These are phyloP conservation scores for Leishmania turanica DNA, from an alignment of 208 protist species.

Conservation along the genomic window DNA sequence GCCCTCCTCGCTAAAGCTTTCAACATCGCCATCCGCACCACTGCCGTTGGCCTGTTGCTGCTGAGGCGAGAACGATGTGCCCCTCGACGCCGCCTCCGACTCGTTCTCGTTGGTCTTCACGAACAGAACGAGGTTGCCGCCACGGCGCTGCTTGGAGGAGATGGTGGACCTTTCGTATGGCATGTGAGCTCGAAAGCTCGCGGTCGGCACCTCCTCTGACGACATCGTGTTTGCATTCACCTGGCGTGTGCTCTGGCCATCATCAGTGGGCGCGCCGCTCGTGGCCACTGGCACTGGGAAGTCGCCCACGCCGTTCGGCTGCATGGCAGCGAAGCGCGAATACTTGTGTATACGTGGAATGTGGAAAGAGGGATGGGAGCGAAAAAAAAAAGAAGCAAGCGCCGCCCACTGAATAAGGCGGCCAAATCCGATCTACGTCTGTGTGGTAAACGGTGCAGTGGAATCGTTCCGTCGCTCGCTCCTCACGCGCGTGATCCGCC, in stretches of 20 bases:
- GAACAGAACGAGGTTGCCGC: constrained; percentile 32
- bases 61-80: background rate
- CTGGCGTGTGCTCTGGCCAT: constrained; percentile 18
- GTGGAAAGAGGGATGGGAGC: background rate
- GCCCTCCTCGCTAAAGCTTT: background rate
- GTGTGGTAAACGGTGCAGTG: background rate
- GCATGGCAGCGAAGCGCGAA: background rate
- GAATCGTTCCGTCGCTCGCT: background rate
- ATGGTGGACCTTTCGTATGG: constrained; percentile 10
- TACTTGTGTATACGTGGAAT: background rate
- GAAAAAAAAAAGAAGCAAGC: background rate
- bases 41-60: background rate
- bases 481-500: background rate
- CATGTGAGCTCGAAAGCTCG: constrained; percentile 8
- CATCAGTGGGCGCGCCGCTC: constrained; percentile 16
- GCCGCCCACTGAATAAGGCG: background rate
- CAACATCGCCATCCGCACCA: background rate
- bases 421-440: background rate
- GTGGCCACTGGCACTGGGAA: background rate
- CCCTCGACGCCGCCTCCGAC: constrained; percentile 13
- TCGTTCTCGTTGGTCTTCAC: constrained; percentile 34
- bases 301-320: constrained; percentile 3
- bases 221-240: background rate
- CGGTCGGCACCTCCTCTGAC: constrained; percentile 10
- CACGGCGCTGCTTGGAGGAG: constrained; percentile 21